phyloP scores from a whole-genome alignment of 306 rosid genomes.

The Spatholobus suberectus region DNA sequence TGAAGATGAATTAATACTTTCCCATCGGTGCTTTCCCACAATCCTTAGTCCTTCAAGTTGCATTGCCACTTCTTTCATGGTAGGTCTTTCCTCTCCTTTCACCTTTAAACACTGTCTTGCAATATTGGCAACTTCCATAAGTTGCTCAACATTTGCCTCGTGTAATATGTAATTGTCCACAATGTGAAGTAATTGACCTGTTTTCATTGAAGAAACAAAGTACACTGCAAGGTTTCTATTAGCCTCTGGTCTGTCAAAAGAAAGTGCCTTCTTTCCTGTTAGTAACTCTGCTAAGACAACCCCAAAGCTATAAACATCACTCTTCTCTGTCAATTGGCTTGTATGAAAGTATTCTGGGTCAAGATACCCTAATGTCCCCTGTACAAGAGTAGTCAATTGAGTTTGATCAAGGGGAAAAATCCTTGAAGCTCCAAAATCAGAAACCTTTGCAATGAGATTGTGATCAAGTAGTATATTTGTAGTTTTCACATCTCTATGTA shows the following conservation, averaged over 20 bases:
- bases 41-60: constrained; percentile 52
- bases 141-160: constrained; percentile 40
- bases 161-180: constrained; percentile 38
- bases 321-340: constrained; percentile 60
- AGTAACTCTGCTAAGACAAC: constrained; percentile 59
- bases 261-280: constrained; percentile 54
- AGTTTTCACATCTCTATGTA: constrained; percentile 66
- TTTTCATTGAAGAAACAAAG: constrained; percentile 48
- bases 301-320: constrained; percentile 67
- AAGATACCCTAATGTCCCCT: constrained; percentile 61
- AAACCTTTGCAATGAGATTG: constrained; percentile 47
- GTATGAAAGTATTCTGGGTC: constrained; percentile 58
- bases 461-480: constrained; percentile 52
- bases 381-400: constrained; percentile 55
- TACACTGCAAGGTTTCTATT: constrained; percentile 47
- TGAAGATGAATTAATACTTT: not conserved
- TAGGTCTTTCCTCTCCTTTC: constrained; percentile 62
- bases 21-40: constrained; percentile 28
- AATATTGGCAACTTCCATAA: constrained; percentile 46
- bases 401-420: constrained; percentile 56
- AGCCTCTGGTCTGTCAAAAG: constrained; percentile 35
- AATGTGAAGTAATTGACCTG: constrained; percentile 43
- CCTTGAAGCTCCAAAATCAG: constrained; percentile 66
- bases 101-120: constrained; percentile 48
- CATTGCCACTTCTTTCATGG: constrained; percentile 63